Evolutionary conservation across 768 basidiomycete species (phyloP), one percentile per base, ranked within the genome.

Genomic region (Cystobasidium ongulense): DNA sequence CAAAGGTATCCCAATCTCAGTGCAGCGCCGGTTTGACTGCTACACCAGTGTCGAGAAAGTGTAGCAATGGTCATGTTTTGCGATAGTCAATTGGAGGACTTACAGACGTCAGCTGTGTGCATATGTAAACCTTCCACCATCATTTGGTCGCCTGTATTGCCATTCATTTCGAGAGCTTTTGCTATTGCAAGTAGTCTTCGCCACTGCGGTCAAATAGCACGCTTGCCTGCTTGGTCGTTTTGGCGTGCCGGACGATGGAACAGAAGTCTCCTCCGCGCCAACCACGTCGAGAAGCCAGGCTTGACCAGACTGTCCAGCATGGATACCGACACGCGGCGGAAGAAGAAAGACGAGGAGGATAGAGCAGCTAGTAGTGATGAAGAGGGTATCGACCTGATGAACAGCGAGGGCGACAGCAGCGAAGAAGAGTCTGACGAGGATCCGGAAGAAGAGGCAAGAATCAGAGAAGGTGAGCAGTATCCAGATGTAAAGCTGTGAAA

Each of bases 351-450:
- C 33, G 53, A 71, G 10, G 68, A 71, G 52, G 53, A 71, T 29
- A 53, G 33, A 54, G 68, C 23, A 3, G 52, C 10, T 18, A 31
- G 11, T 29, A 71, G 68, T 52, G 68, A 71, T 10, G 68, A 71
- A 35, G 68, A 71, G 31, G 68, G 68, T 38, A 71, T 71, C 31
- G 68, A 71, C 54, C 52, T 65, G 23, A 66, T 74, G 63, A 66
- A 65, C 36, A 63, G 39, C 41, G 66, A 57, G 38, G 41, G 33
- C 31, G 74, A 75, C 74, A 70, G 67, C 57, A 72, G 71, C 41
- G 67, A 75, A 41, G 74, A 75, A 59, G 74, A 75, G 25, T 10
- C 17, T 25, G 74, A 75, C 35, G 74, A 75, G 13, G 46, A 54
- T 36, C 53, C 68, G 36, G 74, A 75, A 35, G 74, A 67, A 39